These are phyloP conservation scores for Ceratocystis cubensis DNA, from an alignment of 2,329 filamentous ascomycete species.

Conservation along the genomic window DNA sequence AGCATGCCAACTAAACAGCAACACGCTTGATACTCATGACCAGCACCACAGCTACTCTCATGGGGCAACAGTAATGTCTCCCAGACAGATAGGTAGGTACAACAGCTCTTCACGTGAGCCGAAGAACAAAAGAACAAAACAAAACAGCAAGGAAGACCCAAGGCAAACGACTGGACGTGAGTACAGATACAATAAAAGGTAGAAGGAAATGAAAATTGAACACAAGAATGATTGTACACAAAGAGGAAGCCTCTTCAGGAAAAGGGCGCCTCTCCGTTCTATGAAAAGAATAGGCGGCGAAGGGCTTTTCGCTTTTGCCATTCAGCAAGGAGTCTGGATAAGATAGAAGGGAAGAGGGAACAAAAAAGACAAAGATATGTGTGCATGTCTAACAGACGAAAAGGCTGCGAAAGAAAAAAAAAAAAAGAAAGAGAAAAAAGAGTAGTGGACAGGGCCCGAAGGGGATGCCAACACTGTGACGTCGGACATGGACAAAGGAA, in stretches of 20 bases:
- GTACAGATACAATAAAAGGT: slow-evolving; percentile 6
- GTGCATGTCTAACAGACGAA: neutral
- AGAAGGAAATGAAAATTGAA: slow-evolving; percentile 5
- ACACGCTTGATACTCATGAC: neutral
- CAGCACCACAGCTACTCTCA: neutral
- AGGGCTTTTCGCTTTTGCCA: slow-evolving; percentile 1
- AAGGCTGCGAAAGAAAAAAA: slow-evolving; percentile 1
- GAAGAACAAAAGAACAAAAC: neutral
- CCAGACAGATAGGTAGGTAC: neutral
- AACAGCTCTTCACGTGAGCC: neutral
- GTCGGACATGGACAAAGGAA: too few relatives aligned
- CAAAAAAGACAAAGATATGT: neutral
- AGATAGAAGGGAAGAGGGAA: neutral
- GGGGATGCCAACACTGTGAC: neutral
- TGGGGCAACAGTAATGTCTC: neutral
- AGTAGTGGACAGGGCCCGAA: neutral
- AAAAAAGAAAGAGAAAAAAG: neutral
- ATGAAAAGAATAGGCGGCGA: neutral
- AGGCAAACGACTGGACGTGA: neutral
- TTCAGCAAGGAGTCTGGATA: neutral
- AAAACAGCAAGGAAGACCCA: neutral
- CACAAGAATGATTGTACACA: slow-evolving; percentile 10
- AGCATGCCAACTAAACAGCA: neutral
- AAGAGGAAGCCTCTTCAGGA: slow-evolving; percentile 1
- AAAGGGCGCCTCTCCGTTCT: neutral